Base-by-base conservation (phyloP, 2,329 filamentous ascomycete species). In the Aspergillus melleus region DNA sequence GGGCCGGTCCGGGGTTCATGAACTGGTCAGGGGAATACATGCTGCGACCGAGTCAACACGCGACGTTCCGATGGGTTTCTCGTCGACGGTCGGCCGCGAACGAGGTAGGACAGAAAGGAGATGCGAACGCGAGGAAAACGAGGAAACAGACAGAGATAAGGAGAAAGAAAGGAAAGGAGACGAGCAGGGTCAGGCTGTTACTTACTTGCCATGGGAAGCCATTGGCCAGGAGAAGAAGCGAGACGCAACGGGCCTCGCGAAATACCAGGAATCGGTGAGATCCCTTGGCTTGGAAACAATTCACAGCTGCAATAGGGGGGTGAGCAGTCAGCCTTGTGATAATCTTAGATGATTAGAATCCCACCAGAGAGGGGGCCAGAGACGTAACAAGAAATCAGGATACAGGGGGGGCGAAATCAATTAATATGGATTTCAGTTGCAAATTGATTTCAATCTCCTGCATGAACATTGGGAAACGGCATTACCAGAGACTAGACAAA, bases 1-100 rank as follows among this genome's bases (percentile, higher is more conserved):
- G 95, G 67, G 95, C 94, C 69, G 95, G 94, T 66, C 95, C 92
- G 63, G 95, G 92, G 77, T 98, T 98, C 90, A 98, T 96, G 81
- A 98, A 98, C 70, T 88, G 85, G 64, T 85, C 83, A 61, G 83
- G 78, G 49, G 84, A 80, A 76, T 88, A 89, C 70, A 86, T 82
- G 72, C 65, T 67, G 54, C 54, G 57, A 54, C 46, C 16, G 46
- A 50, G 58, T 66, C 54, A 63, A 61, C 51, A 22, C 49, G 24
- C 14, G 14, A 44, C 8, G 12, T 12, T 39, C 36, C 16, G 16
- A 32, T 26, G 24, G 26, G 9, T 29, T 54, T 19, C 20, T 32
- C 32, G 32, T 36, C 32, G 32, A 36, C 3, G 11, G 2, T 36
- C 32, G 32, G 16, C 26, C 26, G 26, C 26, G 8, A 29, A 29